These are phyloP conservation scores for Kurtzmaniella fragi DNA, from an alignment of 805 yeast species.

Conservation along the genomic window DNA sequence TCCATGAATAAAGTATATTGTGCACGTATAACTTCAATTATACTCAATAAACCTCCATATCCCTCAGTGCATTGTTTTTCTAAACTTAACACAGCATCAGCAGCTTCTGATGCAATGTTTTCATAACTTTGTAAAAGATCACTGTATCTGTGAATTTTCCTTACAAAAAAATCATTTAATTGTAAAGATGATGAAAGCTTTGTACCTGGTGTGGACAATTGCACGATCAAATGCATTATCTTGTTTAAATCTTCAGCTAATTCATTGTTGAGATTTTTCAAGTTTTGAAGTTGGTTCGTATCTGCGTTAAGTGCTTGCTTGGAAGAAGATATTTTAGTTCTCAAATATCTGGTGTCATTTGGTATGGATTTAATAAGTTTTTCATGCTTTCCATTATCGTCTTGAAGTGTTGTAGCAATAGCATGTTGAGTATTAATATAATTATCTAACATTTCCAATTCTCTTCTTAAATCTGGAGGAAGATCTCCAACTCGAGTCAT, in stretches of 20 bases:
- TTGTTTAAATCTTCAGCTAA: conserved; percentile 46
- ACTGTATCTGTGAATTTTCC: conserved; percentile 47
- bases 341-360: conserved; percentile 60
- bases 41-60: conserved; percentile 36
- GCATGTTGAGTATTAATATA: conserved; percentile 71
- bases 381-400: conserved; percentile 57
- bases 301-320: conserved; percentile 58
- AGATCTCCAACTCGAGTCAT: conserved; percentile 73
- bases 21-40: conserved; percentile 58
- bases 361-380: conserved; percentile 68
- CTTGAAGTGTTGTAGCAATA: conserved; percentile 62
- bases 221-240: conserved; percentile 50
- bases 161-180: conserved; percentile 50
- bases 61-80: conserved; percentile 35
- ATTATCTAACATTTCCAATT: conserved; percentile 64
- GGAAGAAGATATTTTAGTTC: conserved; percentile 56
- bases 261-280: conserved; percentile 35
- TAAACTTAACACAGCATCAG: conserved; percentile 43
- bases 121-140: conserved; percentile 52
- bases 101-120: conserved; percentile 57
- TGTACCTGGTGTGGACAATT: conserved; percentile 49
- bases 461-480: conserved; percentile 65
- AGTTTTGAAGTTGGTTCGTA: conserved; percentile 27
- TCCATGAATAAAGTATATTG: conserved; percentile 73
- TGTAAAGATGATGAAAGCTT: conserved; percentile 51